Evolutionary conservation across 805 yeast genomes (phyloP), one percentile per base, ranked within the genome.

Genomic region (Cyberlindnera suaveolens): DNA sequence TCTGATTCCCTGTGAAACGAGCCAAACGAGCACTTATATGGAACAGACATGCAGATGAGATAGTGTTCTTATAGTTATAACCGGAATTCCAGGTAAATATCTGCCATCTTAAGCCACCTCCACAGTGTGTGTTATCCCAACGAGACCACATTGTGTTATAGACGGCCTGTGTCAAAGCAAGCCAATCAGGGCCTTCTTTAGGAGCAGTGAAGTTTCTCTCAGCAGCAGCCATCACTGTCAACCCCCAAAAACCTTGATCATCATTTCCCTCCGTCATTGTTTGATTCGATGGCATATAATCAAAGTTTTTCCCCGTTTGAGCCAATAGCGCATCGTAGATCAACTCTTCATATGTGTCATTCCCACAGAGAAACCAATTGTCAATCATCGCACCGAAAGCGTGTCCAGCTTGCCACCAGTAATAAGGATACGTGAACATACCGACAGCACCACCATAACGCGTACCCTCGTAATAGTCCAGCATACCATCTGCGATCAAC

Each of bases 321-420:
- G 61, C 58, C 34, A 67, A 33, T 34, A 68, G 39, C 6, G 95
- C 87, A n/a, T 72, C 70, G 55, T 74, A 74, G 45, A 87, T 67
- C 18, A 77, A 43, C 2, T 67, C 64, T 39, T 74, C 80, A 56
- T 73, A 83, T 0, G 90, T 78, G 50, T 74, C 75, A 64, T 89
- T 80, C 40, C 80, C 70, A 62, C 91, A 82, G 55, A 76, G 77
- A 55, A 64, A 79, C 72, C 85, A 73, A 57, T 80, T 82, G 59
- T 88, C 96, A 26, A 91, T 58, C 68, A 85, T 61, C 9, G 71
- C 68, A 33, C 77, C 77, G 64, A 68, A 84, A 0, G 89, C 93
- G 56, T 86, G 91, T 52, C 96, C 96, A 18, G 95, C 90, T 62
- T 85, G 84, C 95, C 95, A 86, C 89, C 91, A 89, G 65, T 82